Conservation (phyloP, 2,329 filamentous ascomycete genomes). For the Xenoacremonium recifei region DNA sequence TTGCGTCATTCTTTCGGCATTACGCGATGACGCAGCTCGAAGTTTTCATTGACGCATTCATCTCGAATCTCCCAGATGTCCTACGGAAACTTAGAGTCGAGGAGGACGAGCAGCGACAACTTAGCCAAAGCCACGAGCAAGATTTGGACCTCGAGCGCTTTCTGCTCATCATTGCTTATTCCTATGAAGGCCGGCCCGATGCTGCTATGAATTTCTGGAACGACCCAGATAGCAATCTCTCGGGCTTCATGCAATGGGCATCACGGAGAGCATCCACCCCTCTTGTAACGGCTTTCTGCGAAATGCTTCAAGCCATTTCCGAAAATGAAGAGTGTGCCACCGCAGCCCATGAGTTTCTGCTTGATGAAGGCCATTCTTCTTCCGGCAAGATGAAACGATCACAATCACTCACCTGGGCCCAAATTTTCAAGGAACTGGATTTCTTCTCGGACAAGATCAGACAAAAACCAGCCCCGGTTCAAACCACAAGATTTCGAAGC, state of each 20-base stretch:
- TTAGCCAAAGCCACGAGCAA: conserved; percentile 63
- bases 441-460: conserved; percentile 79
- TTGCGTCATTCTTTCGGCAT: conserved; percentile 69
- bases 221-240: conserved; percentile 87
- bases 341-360: conserved; percentile 81
- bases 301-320: conserved; percentile 89
- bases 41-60: conserved; percentile 85
- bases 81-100: conserved; percentile 81
- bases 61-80: conserved; percentile 92
- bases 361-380: conserved; percentile 76
- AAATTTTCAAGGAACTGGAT: conserved; percentile 87
- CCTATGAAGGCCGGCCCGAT: conserved; percentile 82
- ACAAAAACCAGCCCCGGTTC: conserved; percentile 59
- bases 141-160: conserved; percentile 83
- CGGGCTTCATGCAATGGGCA: conserved; percentile 96
- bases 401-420: conserved; percentile 85
- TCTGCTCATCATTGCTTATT: conserved; percentile 85
- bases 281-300: conserved; percentile 93
- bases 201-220: conserved; percentile 88
- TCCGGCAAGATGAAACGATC: conserved; percentile 78
- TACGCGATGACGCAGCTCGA: conserved; percentile 80
- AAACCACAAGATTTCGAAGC: conserved; percentile 46
- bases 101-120: conserved; percentile 81
- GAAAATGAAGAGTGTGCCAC: conserved; percentile 79
- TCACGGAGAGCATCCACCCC: conserved; percentile 92